phyloP scores from a whole-genome alignment of 2,329 filamentous ascomycete species.

The Dactylellina cionopaga region DNA sequence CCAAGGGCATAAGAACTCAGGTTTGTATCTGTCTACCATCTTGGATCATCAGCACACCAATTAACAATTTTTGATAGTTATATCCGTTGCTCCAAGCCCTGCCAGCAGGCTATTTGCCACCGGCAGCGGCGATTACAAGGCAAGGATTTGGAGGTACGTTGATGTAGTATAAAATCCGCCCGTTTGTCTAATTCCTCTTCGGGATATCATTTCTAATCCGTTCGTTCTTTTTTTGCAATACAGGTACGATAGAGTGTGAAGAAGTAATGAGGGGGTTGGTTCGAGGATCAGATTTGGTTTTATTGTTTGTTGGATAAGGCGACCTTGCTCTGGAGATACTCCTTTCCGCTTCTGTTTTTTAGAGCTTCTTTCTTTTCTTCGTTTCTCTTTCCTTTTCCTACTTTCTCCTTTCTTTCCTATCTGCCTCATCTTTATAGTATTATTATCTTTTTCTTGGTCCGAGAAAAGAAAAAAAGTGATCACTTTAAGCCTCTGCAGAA shows the following conservation, averaged over 20 bases:
- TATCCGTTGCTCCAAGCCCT: slow-evolving; percentile 94
- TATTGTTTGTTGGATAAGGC: slow-evolving; percentile 44
- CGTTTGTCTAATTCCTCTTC: neutral
- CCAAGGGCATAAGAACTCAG: slow-evolving; percentile 96
- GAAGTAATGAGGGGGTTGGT: neutral
- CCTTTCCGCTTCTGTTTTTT: slow-evolving; percentile 28
- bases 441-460: slow-evolving; percentile 19
- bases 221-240: neutral
- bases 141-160: slow-evolving; percentile 79
- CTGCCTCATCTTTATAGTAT: slow-evolving; percentile 14
- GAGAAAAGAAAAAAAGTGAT: slow-evolving; percentile 21
- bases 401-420: slow-evolving; percentile 11
- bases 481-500: neutral
- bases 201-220: neutral
- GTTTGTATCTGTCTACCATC: slow-evolving; percentile 62
- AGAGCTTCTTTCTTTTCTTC: slow-evolving; percentile 18
- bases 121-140: slow-evolving; percentile 96
- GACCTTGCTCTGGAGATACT: slow-evolving; percentile 40
- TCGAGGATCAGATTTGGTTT: slow-evolving; percentile 12
- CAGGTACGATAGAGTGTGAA: slow-evolving; percentile 45
- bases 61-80: slow-evolving; percentile 68
- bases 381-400: neutral
- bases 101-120: slow-evolving; percentile 90
- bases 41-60: neutral
- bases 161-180: neutral